Conservation (phyloP, 2,329 filamentous ascomycete genomes). For the Fusarium avenaceum region DNA sequence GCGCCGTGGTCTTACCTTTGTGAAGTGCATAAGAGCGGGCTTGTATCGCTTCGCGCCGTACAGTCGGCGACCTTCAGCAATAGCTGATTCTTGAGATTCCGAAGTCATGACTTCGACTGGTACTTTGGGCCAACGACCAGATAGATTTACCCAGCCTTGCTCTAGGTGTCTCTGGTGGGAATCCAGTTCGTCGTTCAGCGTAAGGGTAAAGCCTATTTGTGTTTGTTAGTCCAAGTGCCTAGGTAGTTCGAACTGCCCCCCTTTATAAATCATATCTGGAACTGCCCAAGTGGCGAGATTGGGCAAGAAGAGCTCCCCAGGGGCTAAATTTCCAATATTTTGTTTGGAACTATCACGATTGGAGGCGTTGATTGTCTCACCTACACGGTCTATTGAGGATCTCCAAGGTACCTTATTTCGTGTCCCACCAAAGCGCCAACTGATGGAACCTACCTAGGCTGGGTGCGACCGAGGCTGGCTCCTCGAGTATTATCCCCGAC, state of each 20-base stretch:
- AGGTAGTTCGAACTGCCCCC: neutral
- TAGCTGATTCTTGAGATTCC: slow-evolving; percentile 48
- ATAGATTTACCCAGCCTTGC: neutral
- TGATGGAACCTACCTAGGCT: slow-evolving; percentile 1
- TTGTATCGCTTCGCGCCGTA: slow-evolving; percentile 54
- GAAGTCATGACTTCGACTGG: slow-evolving; percentile 30
- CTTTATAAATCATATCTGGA: neutral
- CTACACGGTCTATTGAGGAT: slow-evolving; percentile 3
- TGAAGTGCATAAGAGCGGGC: slow-evolving; percentile 56
- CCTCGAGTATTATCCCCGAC: neutral
- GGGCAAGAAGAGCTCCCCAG: neutral
- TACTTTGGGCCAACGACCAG: neutral
- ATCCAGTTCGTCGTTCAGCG: neutral
- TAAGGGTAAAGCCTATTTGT: neutral
- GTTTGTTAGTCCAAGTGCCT: slow-evolving; percentile 5
- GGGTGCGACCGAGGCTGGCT: neutral
- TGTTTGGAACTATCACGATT: slow-evolving; percentile 1
- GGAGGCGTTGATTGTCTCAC: slow-evolving; percentile 31
- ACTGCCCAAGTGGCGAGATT: slow-evolving; percentile 18
- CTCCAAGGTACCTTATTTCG: slow-evolving; percentile 1
- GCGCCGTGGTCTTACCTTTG: slow-evolving; percentile 47
- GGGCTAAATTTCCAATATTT: neutral
- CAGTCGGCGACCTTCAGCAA: slow-evolving; percentile 52
- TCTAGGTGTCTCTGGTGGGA: neutral
- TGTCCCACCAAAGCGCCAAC: slow-evolving; percentile 15